phyloP scores from a whole-genome alignment of 495 filamentous ascomycete species.

The Neurospora sp. region DNA sequence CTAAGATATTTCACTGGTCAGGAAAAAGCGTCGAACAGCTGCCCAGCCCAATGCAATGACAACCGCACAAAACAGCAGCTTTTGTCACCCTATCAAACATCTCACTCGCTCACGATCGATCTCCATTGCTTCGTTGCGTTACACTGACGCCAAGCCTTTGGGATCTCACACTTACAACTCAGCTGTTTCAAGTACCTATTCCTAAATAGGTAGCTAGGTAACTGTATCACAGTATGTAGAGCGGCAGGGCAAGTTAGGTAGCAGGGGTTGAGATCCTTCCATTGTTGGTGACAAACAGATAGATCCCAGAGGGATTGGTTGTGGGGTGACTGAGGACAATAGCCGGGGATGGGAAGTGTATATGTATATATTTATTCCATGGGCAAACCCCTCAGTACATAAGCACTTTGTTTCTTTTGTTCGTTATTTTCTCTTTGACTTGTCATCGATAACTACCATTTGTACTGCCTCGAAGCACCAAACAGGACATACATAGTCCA shows the following conservation, averaged over 20 bases:
- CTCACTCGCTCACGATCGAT: background rate
- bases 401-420: background rate
- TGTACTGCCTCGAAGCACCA: too few relatives aligned
- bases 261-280: background rate
- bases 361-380: background rate
- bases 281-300: background rate
- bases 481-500: background rate
- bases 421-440: background rate
- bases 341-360: background rate
- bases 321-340: background rate
- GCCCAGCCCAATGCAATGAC: background rate
- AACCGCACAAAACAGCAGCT: background rate
- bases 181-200: background rate
- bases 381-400: background rate
- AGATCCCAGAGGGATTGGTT: background rate
- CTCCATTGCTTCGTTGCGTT: background rate
- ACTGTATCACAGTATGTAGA: too few relatives aligned
- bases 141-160: background rate
- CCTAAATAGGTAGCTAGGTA: background rate
- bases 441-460: too few relatives aligned
- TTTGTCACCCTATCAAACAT: background rate
- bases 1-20: background rate
- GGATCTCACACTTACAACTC: background rate
- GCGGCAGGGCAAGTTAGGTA: background rate
- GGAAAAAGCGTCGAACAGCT: background rate